Evolutionary conservation across 2,329 filamentous ascomycete species (phyloP).

Genomic region (Trichoderma guizhouense): DNA sequence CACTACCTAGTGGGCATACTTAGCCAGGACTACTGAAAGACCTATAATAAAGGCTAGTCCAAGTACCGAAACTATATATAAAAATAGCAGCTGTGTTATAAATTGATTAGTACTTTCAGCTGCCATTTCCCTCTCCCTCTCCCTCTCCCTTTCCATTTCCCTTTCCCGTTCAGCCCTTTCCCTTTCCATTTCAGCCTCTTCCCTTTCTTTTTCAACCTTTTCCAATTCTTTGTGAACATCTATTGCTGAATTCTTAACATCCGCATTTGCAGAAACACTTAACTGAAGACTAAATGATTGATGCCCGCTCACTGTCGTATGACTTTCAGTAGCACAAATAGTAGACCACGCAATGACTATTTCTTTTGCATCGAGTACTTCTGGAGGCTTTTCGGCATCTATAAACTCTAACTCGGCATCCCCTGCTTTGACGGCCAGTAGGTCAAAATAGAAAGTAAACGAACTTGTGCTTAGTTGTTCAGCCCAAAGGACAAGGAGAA

Average conservation of each 20-base stretch:
- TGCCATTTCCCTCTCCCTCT: too few relatives aligned
- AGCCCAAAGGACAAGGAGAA: neutral
- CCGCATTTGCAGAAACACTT: neutral
- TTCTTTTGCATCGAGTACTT: neutral
- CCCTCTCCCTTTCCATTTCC: too few relatives aligned
- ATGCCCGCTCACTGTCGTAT: neutral
- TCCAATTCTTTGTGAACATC: neutral
- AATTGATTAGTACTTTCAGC: too few relatives aligned
- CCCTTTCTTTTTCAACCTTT: too few relatives aligned
- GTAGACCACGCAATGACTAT: neutral
- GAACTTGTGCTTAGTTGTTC: neutral
- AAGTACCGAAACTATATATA: too few relatives aligned
- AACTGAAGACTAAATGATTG: neutral
- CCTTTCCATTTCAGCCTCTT: too few relatives aligned
- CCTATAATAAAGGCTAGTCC: too few relatives aligned
- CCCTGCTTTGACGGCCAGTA: neutral
- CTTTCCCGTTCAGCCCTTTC: too few relatives aligned
- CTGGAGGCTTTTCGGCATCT: neutral
- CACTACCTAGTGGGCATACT: too few relatives aligned
- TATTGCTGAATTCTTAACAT: neutral
- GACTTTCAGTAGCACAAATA: neutral
- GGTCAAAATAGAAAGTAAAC: neutral
- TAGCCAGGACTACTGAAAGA: too few relatives aligned
- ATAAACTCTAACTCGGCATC: neutral
- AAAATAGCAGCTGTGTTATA: too few relatives aligned